A percentile compares a stretch with the other conserved stretches of the same genome.
Evolutionary conservation across 768 basidiomycete genomes (phyloP).

Genomic region (Amanita subjunquillea): DNA sequence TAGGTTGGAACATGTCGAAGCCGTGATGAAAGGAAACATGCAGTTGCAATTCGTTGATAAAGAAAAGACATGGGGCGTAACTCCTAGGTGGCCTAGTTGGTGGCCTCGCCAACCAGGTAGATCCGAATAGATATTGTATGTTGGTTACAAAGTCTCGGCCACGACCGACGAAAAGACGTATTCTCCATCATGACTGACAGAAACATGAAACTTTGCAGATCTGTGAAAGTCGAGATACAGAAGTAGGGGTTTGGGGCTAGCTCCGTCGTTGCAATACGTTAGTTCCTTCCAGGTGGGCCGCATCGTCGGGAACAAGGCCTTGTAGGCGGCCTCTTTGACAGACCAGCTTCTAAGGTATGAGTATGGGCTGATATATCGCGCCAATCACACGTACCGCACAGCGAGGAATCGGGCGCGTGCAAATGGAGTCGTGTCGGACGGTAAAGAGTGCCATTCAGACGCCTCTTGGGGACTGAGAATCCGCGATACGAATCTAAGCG

Average conservation of each 20-base stretch:
- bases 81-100: slow-evolving; percentile 62
- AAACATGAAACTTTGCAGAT: slow-evolving; percentile 44
- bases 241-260: slow-evolving; percentile 25
- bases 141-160: slow-evolving; percentile 29
- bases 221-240: slow-evolving; percentile 24
- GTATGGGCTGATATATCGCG: neutral
- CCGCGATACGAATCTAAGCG: slow-evolving; percentile 39
- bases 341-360: slow-evolving; percentile 47
- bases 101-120: slow-evolving; percentile 30
- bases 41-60: slow-evolving; percentile 28
- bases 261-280: slow-evolving; percentile 29
- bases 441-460: slow-evolving; percentile 26
- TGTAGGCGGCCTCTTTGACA: slow-evolving; percentile 82
- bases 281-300: slow-evolving; percentile 71
- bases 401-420: slow-evolving; percentile 44
- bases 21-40: slow-evolving; percentile 36
- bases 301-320: slow-evolving; percentile 60
- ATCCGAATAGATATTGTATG: neutral
- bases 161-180: slow-evolving; percentile 64
- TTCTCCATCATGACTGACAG: slow-evolving; percentile 77
- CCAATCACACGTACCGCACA: slow-evolving; percentile 47
- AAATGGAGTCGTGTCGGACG: slow-evolving; percentile 10
- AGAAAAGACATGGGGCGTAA: slow-evolving; percentile 31
- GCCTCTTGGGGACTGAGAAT: slow-evolving; percentile 50
- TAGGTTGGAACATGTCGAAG: slow-evolving; percentile 65